Percentiles rank a stretch among this genome's conserved stretches.
phyloP scores from a whole-genome alignment of 345 rosid genomes.

The Euphorbia tirucalli region DNA sequence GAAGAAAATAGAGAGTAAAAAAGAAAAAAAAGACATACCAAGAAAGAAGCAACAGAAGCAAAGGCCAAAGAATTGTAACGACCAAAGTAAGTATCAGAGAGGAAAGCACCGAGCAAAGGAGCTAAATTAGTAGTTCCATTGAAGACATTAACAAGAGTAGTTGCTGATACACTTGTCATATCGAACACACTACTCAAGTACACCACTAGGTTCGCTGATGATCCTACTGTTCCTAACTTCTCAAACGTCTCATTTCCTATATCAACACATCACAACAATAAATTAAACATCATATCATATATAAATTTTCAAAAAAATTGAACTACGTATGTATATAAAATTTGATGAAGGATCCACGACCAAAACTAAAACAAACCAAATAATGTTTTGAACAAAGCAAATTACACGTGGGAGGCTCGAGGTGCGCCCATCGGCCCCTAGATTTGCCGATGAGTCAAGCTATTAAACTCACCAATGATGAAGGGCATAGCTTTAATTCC shows the following conservation, averaged over 20 bases:
- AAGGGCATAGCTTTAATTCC: constrained; percentile 29
- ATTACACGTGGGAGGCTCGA: no score
- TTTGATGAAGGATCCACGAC: no score
- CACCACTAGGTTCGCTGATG: constrained; percentile 33
- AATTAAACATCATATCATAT: no score
- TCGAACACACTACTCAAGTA: constrained; percentile 39
- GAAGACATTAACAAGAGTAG: constrained; percentile 29
- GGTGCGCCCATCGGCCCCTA: no score
- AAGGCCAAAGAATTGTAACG: constrained; percentile 34
- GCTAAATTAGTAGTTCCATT: constrained; percentile 33
- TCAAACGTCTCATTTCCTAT: constrained; percentile 34
- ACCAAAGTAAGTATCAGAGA: constrained; percentile 34
- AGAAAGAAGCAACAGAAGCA: constrained; percentile 33
- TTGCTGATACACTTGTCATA: constrained; percentile 37
- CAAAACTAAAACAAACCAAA: no score
- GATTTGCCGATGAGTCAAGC: no score
- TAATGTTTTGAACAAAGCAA: no score
- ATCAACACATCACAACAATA: no score
- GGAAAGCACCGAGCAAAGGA: constrained; percentile 41
- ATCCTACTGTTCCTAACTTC: constrained; percentile 40
- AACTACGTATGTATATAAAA: no score
- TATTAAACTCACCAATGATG: constrained; percentile 20
- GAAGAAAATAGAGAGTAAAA: not conserved
- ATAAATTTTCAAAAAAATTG: no score
- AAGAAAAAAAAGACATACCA: constrained; percentile 17